Percentiles rank a stretch among this genome's conserved stretches.
Conservation (phyloP, 148 eudicot species). For the Fagopyrum tataricum region DNA sequence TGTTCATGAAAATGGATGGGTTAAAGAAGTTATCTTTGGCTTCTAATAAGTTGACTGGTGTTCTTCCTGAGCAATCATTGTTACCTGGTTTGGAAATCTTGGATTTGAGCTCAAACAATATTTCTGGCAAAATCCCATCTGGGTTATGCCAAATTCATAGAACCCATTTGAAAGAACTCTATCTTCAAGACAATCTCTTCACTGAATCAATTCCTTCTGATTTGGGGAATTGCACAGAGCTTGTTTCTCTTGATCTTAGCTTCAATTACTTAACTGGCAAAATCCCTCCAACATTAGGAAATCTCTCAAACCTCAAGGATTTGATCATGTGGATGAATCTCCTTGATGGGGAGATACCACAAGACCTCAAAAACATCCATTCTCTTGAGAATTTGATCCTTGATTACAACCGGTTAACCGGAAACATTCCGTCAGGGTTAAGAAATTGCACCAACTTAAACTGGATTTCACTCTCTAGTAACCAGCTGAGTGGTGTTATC, state of each 20-base stretch:
- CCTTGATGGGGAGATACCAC: slow-evolving; percentile 71
- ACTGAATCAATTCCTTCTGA: slow-evolving; percentile 47
- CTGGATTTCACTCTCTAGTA: slow-evolving; percentile 85
- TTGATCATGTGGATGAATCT: slow-evolving; percentile 86
- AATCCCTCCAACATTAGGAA: slow-evolving; percentile 59
- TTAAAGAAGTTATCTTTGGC: slow-evolving; percentile 38
- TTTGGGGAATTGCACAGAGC: slow-evolving; percentile 56
- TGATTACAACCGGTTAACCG: slow-evolving; percentile 68
- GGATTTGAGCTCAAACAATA: slow-evolving; percentile 67
- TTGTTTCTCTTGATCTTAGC: slow-evolving; percentile 73
- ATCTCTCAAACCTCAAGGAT: slow-evolving; percentile 52
- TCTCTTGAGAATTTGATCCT: slow-evolving; percentile 71
- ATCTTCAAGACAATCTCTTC: slow-evolving; percentile 49
- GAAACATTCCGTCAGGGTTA: slow-evolving; percentile 57
- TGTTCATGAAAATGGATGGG: slow-evolving; percentile 39
- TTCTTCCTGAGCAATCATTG: slow-evolving; percentile 41
- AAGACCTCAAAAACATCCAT: slow-evolving; percentile 47
- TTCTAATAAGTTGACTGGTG: slow-evolving; percentile 53
- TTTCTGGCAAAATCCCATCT: slow-evolving; percentile 42
- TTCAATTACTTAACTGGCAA: slow-evolving; percentile 56
- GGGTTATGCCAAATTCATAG: background rate
- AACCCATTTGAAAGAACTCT: slow-evolving; percentile 38
- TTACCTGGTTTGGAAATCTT: slow-evolving; percentile 39
- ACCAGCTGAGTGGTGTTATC: slow-evolving; percentile 51
- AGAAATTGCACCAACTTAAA: slow-evolving; percentile 63